phyloP scores from a whole-genome alignment of 495 filamentous ascomycete genomes.

The Alectoria sarmentosa region DNA sequence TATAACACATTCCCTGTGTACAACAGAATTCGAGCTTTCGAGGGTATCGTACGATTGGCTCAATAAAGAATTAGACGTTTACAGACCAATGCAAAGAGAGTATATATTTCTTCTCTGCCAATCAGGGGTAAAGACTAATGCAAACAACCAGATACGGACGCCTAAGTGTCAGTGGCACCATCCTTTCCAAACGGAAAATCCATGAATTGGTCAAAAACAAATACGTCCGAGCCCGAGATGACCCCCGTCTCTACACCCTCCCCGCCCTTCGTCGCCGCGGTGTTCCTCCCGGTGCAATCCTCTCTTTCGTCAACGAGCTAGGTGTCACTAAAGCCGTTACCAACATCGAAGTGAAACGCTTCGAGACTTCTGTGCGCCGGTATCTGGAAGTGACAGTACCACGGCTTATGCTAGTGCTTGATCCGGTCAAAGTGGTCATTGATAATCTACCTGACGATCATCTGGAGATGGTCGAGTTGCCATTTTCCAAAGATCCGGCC shows the following conservation, averaged over 20 bases:
- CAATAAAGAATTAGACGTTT: conserved; percentile 63
- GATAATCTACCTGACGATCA: conserved; percentile 63
- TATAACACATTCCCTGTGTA: conserved; percentile 86
- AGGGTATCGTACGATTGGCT: conserved; percentile 86
- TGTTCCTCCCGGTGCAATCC: conserved; percentile 78
- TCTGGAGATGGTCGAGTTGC: conserved; percentile 52
- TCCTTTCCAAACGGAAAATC: conserved; percentile 79
- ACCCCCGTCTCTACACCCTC: conserved; percentile 84
- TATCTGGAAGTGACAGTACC: conserved; percentile 82
- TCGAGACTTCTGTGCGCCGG: conserved; percentile 71
- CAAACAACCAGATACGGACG: conserved; percentile 50
- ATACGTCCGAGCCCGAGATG: conserved; percentile 78
- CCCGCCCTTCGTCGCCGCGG: conserved; percentile 76
- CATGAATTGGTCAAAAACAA: conserved; percentile 64
- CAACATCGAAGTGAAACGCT: conserved; percentile 63
- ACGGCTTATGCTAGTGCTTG: conserved; percentile 71
- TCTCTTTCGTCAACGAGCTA: conserved; percentile 80
- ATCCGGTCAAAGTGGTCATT: conserved; percentile 64
- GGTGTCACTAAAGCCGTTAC: conserved; percentile 73
- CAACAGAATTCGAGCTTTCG: conserved; percentile 72
- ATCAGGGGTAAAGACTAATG: conserved; percentile 12
- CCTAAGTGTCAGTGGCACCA: conserved; percentile 71
- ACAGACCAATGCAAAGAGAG: conserved; percentile 83
- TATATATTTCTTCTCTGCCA: conserved; percentile 29
- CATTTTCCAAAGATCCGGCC: conserved; percentile 68